These are phyloP conservation scores for Stachybotrys chartarum DNA, from an alignment of 2,329 filamentous ascomycete genomes.

Conservation along the genomic window DNA sequence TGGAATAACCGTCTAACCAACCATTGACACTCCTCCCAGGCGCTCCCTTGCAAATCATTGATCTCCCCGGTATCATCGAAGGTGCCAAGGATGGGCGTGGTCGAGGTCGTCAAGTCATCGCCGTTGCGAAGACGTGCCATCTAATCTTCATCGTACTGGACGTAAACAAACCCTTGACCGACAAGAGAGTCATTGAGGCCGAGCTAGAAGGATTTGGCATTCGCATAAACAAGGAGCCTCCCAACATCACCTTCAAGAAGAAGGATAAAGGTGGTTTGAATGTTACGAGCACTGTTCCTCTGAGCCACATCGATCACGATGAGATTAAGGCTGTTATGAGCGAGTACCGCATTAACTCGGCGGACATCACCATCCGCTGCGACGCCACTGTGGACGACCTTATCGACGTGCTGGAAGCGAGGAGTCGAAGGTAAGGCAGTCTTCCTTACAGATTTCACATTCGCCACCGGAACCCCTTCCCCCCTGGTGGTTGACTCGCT, in stretches of 20 bases:
- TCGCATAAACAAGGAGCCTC: constrained; percentile 91
- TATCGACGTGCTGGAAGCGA: constrained; percentile 92
- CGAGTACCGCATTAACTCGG: constrained; percentile 94
- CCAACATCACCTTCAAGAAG: constrained; percentile 99
- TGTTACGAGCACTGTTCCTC: constrained; percentile 88
- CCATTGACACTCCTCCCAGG: constrained; percentile 30
- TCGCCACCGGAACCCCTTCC: neutral
- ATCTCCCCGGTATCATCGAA: constrained; percentile 97
- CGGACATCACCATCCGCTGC: constrained; percentile 95
- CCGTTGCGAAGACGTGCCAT: constrained; percentile 97
- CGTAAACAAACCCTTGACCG: constrained; percentile 95
- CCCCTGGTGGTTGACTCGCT: neutral
- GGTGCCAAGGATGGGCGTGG: constrained; percentile 97
- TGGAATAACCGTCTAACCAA: constrained; percentile 2
- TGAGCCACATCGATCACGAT: constrained; percentile 88
- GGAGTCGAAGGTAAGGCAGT: constrained; percentile 53
- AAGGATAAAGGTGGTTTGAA: constrained; percentile 97
- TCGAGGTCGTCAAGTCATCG: constrained; percentile 96
- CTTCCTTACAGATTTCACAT: neutral
- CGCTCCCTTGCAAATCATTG: constrained; percentile 95
- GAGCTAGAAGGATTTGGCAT: constrained; percentile 98
- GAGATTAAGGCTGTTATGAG: constrained; percentile 98
- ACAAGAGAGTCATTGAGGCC: constrained; percentile 91
- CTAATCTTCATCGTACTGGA: constrained; percentile 98
- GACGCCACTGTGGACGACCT: constrained; percentile 96